Conservation (phyloP, 306 rosid species). For the Glycine latifolia region DNA sequence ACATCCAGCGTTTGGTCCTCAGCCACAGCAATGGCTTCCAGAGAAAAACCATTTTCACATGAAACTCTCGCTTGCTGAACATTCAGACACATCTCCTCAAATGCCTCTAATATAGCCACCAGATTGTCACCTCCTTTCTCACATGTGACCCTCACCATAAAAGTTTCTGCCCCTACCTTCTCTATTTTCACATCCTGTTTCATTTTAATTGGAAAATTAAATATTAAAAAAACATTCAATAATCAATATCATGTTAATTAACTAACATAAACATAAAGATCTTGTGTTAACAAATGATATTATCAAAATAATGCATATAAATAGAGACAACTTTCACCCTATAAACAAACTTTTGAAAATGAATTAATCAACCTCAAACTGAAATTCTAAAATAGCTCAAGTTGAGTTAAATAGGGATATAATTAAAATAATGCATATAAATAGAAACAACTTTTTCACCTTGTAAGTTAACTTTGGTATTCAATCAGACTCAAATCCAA, state of each 20-base stretch:
- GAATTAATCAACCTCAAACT: neutral
- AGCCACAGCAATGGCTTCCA: constrained; percentile 77
- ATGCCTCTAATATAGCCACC: constrained; percentile 69
- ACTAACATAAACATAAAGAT: neutral
- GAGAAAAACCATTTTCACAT: constrained; percentile 56
- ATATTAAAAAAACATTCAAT: neutral
- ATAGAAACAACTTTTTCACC: too few relatives aligned
- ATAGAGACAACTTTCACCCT: neutral
- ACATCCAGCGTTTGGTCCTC: constrained; percentile 56
- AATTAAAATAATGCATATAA: too few relatives aligned
- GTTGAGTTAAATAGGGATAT: too few relatives aligned
- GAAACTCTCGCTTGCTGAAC: constrained; percentile 83
- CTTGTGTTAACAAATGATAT: too few relatives aligned
- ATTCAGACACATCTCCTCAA: constrained; percentile 70
- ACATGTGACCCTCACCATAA: constrained; percentile 64
- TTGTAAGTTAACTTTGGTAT: too few relatives aligned
- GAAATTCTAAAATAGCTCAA: too few relatives aligned
- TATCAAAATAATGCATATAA: neutral
- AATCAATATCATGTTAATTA: neutral
- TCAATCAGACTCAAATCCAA: too few relatives aligned
- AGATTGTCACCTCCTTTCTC: constrained; percentile 68
- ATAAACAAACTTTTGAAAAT: neutral
- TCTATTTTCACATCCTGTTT: constrained; percentile 48
- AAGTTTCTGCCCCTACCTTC: constrained; percentile 40
- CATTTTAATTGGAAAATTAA: neutral